phyloP scores from a whole-genome alignment of 2,329 filamentous ascomycete genomes.

The Lasiodiplodia gonubiensis region DNA sequence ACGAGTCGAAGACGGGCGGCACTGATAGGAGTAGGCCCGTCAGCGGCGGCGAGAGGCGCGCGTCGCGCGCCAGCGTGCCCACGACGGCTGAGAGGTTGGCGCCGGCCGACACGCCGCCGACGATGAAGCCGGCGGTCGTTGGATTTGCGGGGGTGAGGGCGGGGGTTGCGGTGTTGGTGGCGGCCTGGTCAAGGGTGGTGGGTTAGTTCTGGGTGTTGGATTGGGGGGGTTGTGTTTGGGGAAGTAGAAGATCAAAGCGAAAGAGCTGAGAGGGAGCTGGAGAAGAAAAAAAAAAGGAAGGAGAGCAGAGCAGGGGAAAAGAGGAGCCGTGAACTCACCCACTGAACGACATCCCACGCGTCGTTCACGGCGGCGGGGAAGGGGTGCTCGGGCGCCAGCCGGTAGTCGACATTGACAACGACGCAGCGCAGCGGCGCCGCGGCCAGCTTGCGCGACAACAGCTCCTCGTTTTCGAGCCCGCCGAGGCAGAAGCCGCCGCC shows the following conservation, averaged over 20 bases:
- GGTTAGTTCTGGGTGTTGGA: neutral
- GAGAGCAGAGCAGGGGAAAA: neutral
- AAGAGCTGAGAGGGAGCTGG: too few species aligned
- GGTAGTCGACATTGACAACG: conserved; percentile 62
- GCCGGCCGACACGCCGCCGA: conserved; percentile 33
- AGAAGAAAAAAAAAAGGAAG: neutral
- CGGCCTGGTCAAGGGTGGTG: conserved; percentile 14
- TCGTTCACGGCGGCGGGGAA: conserved; percentile 70
- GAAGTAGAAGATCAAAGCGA: too few species aligned
- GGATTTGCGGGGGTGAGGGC: conserved; percentile 30
- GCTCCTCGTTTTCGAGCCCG: conserved; percentile 33
- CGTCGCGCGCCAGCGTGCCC: conserved; percentile 33
- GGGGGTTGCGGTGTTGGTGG: conserved; percentile 29
- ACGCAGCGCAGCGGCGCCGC: conserved; percentile 5
- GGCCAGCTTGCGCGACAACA: neutral
- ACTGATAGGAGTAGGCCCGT: conserved; percentile 31
- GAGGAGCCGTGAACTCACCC: conserved; percentile 27
- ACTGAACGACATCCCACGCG: conserved; percentile 30
- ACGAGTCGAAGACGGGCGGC: conserved; percentile 36
- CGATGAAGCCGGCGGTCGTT: conserved; percentile 33
- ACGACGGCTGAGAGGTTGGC: conserved; percentile 32
- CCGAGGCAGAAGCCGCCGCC: conserved; percentile 39
- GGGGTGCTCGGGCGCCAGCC: conserved; percentile 64
- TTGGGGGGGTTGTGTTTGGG: neutral
- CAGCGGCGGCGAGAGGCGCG: conserved; percentile 31